Conservation (phyloP, 2,329 filamentous ascomycete species). For the Penicillium digitatum region DNA sequence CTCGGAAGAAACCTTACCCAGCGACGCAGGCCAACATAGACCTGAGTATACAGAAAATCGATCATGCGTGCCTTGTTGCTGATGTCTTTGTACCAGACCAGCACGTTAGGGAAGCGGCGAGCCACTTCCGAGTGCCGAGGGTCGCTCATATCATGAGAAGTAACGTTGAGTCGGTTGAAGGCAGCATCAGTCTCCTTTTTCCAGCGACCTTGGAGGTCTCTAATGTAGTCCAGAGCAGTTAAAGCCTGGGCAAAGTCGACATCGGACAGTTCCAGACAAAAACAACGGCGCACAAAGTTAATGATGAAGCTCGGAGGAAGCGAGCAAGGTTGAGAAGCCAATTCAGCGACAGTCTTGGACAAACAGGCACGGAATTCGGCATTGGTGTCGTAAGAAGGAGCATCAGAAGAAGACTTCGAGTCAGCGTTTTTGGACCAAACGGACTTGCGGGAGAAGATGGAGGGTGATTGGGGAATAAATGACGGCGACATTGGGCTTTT, state of each 20-base stretch:
- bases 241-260: slow-evolving; percentile 65
- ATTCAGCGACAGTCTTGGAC: slow-evolving; percentile 52
- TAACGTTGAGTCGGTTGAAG: slow-evolving; percentile 52
- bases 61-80: slow-evolving; percentile 51
- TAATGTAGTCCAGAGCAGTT: slow-evolving; percentile 63
- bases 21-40: slow-evolving; percentile 59
- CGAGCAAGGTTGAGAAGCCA: slow-evolving; percentile 58
- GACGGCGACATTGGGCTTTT: slow-evolving; percentile 22
- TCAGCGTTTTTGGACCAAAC: slow-evolving; percentile 24
- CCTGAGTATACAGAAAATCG: slow-evolving; percentile 56
- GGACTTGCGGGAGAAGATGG: slow-evolving; percentile 34
- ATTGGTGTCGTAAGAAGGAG: slow-evolving; percentile 30
- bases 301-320: slow-evolving; percentile 61
- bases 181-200: slow-evolving; percentile 56
- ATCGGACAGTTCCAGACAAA: slow-evolving; percentile 52
- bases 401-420: slow-evolving; percentile 26
- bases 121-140: slow-evolving; percentile 44
- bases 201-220: slow-evolving; percentile 59
- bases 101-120: slow-evolving; percentile 52
- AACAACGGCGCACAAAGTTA: slow-evolving; percentile 58
- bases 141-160: slow-evolving; percentile 47
- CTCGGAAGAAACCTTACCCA: slow-evolving; percentile 50
- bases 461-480: slow-evolving; percentile 25
- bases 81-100: slow-evolving; percentile 53
- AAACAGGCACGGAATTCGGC: slow-evolving; percentile 43